A percentile compares a stretch with the other conserved stretches of the same genome.
Conservation (phyloP, 2,329 filamentous ascomycete genomes). For the Claviceps purpurea region DNA sequence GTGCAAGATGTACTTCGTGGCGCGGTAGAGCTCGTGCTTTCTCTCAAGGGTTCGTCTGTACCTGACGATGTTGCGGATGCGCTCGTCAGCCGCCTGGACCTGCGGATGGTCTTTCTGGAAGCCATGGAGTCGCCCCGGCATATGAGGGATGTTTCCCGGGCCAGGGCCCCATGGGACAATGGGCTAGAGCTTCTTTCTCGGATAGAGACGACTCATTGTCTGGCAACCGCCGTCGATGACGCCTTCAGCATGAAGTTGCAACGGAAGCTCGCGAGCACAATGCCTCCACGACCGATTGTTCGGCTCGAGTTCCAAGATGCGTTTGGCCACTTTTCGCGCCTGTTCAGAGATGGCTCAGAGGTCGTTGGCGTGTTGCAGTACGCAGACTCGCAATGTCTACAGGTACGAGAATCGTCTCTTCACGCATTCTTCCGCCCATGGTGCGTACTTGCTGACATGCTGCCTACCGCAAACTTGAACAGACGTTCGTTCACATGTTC, state of each 20-base stretch:
- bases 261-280: slow-evolving; percentile 80
- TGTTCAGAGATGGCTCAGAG: slow-evolving; percentile 62
- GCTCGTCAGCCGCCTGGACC: slow-evolving; percentile 49
- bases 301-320: slow-evolving; percentile 61
- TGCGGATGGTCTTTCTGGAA: slow-evolving; percentile 50
- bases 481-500: slow-evolving; percentile 64
- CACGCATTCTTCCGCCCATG: background rate
- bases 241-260: slow-evolving; percentile 87
- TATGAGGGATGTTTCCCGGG: slow-evolving; percentile 30
- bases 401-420: slow-evolving; percentile 33
- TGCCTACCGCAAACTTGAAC: background rate
- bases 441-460: background rate
- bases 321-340: slow-evolving; percentile 50
- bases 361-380: slow-evolving; percentile 55
- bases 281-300: slow-evolving; percentile 84
- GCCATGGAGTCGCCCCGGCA: slow-evolving; percentile 36
- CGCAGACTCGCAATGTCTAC: slow-evolving; percentile 51
- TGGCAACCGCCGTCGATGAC: slow-evolving; percentile 55
- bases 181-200: slow-evolving; percentile 36
- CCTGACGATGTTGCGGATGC: slow-evolving; percentile 34
- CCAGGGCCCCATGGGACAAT: slow-evolving; percentile 37
- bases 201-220: slow-evolving; percentile 44
- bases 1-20: slow-evolving; percentile 41
- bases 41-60: slow-evolving; percentile 22
- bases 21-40: slow-evolving; percentile 38